Evolutionary conservation across 2,329 filamentous ascomycete species (phyloP).

Genomic region (Huntiella abstrusa): DNA sequence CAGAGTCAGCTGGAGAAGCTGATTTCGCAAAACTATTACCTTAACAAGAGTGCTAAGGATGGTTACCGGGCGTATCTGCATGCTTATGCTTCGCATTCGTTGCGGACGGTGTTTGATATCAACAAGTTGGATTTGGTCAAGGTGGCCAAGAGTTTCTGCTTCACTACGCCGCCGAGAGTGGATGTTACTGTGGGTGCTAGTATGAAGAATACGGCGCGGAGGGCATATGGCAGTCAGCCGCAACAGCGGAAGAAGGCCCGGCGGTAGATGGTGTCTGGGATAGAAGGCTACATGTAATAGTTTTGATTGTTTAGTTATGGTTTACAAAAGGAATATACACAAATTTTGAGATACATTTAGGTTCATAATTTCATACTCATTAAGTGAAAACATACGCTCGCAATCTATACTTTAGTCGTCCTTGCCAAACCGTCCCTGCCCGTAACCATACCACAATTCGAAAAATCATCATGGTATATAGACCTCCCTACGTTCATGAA

Average conservation of each 20-base stretch:
- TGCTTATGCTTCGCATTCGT: conserved; percentile 64
- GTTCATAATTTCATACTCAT: too few relatives aligned
- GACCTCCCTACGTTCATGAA: too few relatives aligned
- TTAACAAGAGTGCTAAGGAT: conserved; percentile 69
- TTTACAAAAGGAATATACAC: too few relatives aligned
- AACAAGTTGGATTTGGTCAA: conserved; percentile 69
- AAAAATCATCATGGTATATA: too few relatives aligned
- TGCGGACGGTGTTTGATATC: conserved; percentile 49
- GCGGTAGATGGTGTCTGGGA: conserved; percentile 7
- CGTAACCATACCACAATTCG: too few relatives aligned
- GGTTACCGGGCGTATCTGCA: conserved; percentile 83
- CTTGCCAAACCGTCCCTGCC: too few relatives aligned
- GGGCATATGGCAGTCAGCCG: conserved; percentile 64
- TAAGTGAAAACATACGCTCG: too few relatives aligned
- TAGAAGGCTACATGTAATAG: background rate
- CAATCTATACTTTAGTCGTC: too few relatives aligned
- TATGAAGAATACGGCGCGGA: conserved; percentile 50
- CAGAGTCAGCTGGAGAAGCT: conserved; percentile 86
- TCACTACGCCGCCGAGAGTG: conserved; percentile 58
- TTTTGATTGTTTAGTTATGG: background rate
- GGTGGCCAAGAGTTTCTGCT: conserved; percentile 70
- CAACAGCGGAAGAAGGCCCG: conserved; percentile 28
- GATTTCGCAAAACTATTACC: conserved; percentile 88
- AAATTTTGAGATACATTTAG: too few relatives aligned
- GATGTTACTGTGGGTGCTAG: conserved; percentile 71